Conservation (phyloP, 2,329 filamentous ascomycete genomes). For the Aspergillus oerlinghausenensis region DNA sequence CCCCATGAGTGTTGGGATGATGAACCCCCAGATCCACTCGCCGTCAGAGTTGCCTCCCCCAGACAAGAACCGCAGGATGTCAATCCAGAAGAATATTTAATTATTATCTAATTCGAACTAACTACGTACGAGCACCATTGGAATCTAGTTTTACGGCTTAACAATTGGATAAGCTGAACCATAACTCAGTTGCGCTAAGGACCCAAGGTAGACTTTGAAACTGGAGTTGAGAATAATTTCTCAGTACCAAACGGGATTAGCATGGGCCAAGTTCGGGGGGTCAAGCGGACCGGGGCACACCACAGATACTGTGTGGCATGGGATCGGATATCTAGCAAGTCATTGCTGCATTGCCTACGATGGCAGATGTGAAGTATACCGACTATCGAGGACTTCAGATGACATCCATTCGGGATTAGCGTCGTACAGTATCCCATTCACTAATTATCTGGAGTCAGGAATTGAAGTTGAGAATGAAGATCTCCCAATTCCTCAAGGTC, state of each 20-base stretch:
- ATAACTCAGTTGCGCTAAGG: neutral
- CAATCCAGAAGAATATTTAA: conserved; percentile 6
- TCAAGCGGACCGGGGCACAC: conserved; percentile 3
- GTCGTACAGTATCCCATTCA: neutral
- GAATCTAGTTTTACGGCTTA: neutral
- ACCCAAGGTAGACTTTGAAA: neutral
- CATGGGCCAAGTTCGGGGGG: conserved; percentile 17
- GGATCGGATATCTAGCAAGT: neutral
- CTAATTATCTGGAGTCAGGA: neutral
- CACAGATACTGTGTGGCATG: neutral
- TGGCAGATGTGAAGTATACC: too few relatives aligned
- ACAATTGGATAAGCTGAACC: neutral
- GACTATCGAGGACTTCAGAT: too few relatives aligned
- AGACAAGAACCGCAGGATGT: conserved; percentile 19
- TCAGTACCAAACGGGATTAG: conserved; percentile 5
- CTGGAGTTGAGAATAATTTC: neutral
- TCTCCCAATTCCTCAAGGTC: neutral
- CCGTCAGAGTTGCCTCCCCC: conserved; percentile 24
- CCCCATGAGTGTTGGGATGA: conserved; percentile 16
- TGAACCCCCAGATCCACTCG: conserved; percentile 16
- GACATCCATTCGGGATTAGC: too few relatives aligned
- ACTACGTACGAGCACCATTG: neutral
- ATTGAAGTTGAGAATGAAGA: neutral
- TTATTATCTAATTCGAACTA: neutral
- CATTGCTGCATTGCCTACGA: too few relatives aligned